phyloP scores from a whole-genome alignment of 1,284 basidiomycete genomes.

The Grifola frondosa region DNA sequence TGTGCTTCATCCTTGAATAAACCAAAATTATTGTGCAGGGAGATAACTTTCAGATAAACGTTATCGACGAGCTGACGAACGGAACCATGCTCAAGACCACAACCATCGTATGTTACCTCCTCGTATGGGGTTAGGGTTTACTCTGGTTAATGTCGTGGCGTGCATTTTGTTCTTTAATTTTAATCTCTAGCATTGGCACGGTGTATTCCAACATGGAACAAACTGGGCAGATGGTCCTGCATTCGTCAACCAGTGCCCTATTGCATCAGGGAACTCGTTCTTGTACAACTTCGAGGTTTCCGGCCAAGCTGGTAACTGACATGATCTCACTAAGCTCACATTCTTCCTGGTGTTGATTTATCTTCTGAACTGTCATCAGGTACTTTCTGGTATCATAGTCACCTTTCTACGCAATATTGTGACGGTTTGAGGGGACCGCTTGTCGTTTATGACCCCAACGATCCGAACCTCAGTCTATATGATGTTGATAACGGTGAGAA shows the following conservation, averaged over 20 bases:
- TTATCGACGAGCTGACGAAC: slow-evolving; percentile 35
- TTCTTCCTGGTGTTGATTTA: too few species aligned
- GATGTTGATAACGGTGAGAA: slow-evolving; percentile 41
- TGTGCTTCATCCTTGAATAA: slow-evolving; percentile 20
- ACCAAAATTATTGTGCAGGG: slow-evolving; percentile 22
- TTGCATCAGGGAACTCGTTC: slow-evolving; percentile 44
- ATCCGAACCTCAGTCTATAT: slow-evolving; percentile 38
- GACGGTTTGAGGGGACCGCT: slow-evolving; percentile 37
- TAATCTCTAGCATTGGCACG: slow-evolving; percentile 40
- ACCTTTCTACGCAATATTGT: slow-evolving; percentile 30
- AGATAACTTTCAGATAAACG: slow-evolving; percentile 32
- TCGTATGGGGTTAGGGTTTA: not conserved
- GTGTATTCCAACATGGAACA: slow-evolving; percentile 32
- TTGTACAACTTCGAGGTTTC: slow-evolving; percentile 37
- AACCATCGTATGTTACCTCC: slow-evolving; percentile 30
- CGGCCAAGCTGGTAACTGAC: slow-evolving; percentile 34
- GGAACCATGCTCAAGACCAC: slow-evolving; percentile 34
- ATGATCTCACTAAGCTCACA: too few species aligned
- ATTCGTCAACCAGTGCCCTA: slow-evolving; percentile 50
- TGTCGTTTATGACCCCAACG: slow-evolving; percentile 43
- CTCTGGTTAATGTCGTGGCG: not conserved
- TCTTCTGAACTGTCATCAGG: too few species aligned
- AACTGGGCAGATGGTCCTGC: slow-evolving; percentile 34
- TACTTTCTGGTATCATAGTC: slow-evolving; percentile 25
- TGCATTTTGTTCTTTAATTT: too few species aligned